Percentiles rank a stretch among this genome's conserved stretches.
phyloP scores from a whole-genome alignment of 179 eudicot species.

The Patellifolia procumbens region DNA sequence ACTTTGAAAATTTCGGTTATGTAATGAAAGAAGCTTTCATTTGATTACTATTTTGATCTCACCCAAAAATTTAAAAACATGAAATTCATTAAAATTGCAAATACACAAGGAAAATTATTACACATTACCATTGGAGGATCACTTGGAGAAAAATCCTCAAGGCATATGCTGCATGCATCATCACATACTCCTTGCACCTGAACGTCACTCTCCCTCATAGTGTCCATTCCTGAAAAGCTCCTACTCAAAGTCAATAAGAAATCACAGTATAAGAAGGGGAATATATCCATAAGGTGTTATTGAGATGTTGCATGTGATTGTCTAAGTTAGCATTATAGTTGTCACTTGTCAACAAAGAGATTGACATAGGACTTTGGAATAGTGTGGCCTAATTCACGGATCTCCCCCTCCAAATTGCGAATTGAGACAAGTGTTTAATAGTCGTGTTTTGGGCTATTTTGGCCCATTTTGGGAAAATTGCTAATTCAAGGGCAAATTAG shows the following conservation, averaged over 20 bases:
- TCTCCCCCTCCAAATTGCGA: too few species aligned
- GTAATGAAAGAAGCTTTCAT: neutral
- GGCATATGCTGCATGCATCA: conserved; percentile 89
- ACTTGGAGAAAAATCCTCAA: conserved; percentile 60
- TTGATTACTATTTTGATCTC: neutral
- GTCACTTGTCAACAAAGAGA: neutral
- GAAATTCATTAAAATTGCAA: too few species aligned
- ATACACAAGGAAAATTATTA: neutral
- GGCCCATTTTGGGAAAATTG: too few species aligned
- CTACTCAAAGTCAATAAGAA: conserved; percentile 7
- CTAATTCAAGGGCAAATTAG: too few species aligned
- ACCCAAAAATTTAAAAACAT: neutral
- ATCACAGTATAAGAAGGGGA: neutral
- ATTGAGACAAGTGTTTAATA: too few species aligned
- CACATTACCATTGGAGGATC: conserved; percentile 68
- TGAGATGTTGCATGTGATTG: neutral
- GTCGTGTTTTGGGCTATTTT: too few species aligned
- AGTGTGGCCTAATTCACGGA: too few species aligned
- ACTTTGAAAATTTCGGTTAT: neutral
- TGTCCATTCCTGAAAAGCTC: conserved; percentile 34
- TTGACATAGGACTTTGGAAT: neutral
- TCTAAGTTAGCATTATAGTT: neutral
- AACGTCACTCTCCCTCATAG: conserved; percentile 22
- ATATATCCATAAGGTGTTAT: neutral
- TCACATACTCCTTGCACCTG: conserved; percentile 66